phyloP scores from a whole-genome alignment of 768 basidiomycete genomes.

The Boletus huronensis region DNA sequence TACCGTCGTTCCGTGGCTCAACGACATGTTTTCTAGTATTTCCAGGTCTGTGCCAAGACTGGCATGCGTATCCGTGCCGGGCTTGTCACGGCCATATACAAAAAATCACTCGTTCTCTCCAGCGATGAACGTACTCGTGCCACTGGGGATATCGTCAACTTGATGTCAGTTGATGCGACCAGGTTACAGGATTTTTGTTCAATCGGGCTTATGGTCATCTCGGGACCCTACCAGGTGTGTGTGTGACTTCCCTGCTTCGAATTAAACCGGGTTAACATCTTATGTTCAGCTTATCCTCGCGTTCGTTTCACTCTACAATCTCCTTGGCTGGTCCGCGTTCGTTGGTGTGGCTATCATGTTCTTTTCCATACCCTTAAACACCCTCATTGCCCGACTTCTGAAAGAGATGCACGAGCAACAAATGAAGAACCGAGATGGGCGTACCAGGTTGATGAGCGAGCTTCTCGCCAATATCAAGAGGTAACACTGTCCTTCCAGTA shows the following conservation, averaged over 20 bases:
- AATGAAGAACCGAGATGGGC: constrained; percentile 44
- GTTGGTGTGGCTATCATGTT: constrained; percentile 85
- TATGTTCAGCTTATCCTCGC: constrained; percentile 67
- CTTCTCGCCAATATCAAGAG: constrained; percentile 79
- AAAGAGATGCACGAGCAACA: too few species aligned
- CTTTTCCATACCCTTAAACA: constrained; percentile 70
- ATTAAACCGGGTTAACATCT: background rate
- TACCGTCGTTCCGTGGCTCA: background rate
- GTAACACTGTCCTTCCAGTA: constrained; percentile 28
- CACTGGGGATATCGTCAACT: too few species aligned
- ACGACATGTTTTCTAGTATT: constrained; percentile 51
- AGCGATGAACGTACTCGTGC: too few species aligned
- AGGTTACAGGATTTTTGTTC: too few species aligned
- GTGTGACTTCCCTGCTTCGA: constrained; percentile 41
- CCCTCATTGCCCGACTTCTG: constrained; percentile 47
- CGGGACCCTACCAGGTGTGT: too few species aligned
- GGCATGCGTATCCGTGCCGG: constrained; percentile 94
- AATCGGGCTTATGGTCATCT: too few species aligned
- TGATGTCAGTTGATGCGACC: too few species aligned
- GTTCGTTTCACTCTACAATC: constrained; percentile 76
- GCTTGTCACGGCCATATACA: constrained; percentile 78
- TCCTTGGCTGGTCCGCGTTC: constrained; percentile 88
- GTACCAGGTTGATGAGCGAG: constrained; percentile 86
- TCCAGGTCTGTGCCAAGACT: constrained; percentile 74
- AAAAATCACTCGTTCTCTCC: constrained; percentile 56